Percentiles rank a stretch among this genome's conserved stretches.
Evolutionary conservation across 2,329 filamentous ascomycete species (phyloP).

Genomic region (Hymenoscyphus linearis): DNA sequence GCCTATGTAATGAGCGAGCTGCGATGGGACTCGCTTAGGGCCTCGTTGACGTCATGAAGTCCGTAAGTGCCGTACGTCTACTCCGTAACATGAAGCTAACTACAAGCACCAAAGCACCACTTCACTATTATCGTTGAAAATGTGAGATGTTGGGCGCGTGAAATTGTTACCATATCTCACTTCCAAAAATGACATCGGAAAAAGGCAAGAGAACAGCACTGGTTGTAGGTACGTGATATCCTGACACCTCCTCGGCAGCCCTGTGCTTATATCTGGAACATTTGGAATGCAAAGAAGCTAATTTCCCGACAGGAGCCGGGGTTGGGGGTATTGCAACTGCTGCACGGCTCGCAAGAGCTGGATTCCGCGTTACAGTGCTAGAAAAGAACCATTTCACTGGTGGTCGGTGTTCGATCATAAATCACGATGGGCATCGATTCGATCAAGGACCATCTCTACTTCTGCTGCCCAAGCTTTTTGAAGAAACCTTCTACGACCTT

Average conservation of each 20-base stretch:
- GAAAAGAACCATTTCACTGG: slow-evolving; percentile 72
- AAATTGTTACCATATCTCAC: not conserved
- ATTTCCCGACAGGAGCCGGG: slow-evolving; percentile 50
- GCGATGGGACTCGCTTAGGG: not conserved
- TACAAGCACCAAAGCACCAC: not conserved
- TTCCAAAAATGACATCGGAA: not conserved
- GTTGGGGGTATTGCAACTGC: slow-evolving; percentile 67
- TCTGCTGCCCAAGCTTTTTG: slow-evolving; percentile 65
- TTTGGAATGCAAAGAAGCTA: slow-evolving; percentile 26
- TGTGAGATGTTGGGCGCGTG: not conserved
- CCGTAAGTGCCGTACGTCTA: not conserved
- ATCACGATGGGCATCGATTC: slow-evolving; percentile 59
- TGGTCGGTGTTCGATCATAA: slow-evolving; percentile 63
- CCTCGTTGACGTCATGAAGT: not conserved
- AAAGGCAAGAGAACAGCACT: slow-evolving; percentile 42
- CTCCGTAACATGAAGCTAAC: not conserved
- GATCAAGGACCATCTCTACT: slow-evolving; percentile 73
- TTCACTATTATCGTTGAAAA: not conserved
- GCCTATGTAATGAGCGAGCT: not conserved
- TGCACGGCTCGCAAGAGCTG: slow-evolving; percentile 64
- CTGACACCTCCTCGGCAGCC: not conserved
- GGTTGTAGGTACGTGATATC: slow-evolving; percentile 43
- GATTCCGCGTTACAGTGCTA: slow-evolving; percentile 67
- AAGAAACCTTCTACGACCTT: slow-evolving; percentile 63
- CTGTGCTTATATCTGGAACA: not conserved